Conservation (phyloP, 169 alveolate genomes). For the Eimeria falciformis region DNA sequence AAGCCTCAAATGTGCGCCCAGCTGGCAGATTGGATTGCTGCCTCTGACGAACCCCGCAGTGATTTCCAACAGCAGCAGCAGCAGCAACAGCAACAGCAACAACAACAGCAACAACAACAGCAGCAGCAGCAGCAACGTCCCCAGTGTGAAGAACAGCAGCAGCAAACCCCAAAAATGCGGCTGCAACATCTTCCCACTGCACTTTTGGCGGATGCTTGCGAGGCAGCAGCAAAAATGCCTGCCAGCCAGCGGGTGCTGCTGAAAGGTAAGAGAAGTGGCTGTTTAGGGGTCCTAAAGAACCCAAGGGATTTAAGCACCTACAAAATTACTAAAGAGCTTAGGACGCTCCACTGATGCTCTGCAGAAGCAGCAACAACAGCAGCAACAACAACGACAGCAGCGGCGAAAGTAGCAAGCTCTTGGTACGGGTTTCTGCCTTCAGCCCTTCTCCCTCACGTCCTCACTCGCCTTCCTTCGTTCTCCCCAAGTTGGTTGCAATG, state of each 20-base stretch:
- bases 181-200: background rate
- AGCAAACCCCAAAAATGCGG: background rate
- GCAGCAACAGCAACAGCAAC: constrained; percentile 1
- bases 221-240: constrained; percentile 16
- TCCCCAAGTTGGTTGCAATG: background rate
- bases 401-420: background rate
- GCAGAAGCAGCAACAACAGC: background rate
- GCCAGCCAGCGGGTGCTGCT: constrained; percentile 15
- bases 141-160: background rate
- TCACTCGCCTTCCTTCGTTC: background rate
- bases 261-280: background rate
- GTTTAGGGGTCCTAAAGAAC: background rate
- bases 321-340: too few relatives aligned
- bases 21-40: background rate
- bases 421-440: background rate
- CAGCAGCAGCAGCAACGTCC: constrained; percentile 17
- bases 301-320: background rate
- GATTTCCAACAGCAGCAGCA: constrained; percentile 2
- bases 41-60: background rate
- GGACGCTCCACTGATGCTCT: too few relatives aligned
- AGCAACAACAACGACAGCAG: background rate
- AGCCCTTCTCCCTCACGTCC: background rate
- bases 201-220: constrained; percentile 3
- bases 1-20: background rate
- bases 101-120: background rate